Evolutionary conservation across 2,329 filamentous ascomycete species (phyloP).

Genomic region (Thielaviopsis ethacetica): DNA sequence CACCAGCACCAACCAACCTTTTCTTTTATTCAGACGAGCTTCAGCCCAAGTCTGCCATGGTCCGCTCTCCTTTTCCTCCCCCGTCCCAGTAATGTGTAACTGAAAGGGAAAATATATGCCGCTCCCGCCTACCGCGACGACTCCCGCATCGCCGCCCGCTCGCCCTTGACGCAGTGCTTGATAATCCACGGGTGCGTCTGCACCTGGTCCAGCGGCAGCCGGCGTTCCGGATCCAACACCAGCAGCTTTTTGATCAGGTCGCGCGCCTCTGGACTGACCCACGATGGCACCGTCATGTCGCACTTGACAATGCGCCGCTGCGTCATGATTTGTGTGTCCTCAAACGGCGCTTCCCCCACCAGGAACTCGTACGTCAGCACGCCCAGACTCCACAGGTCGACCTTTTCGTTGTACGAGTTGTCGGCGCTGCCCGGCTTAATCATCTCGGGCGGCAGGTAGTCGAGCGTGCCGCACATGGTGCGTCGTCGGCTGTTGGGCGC

Average conservation of each 20-base stretch:
- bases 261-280: conserved; percentile 75
- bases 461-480: conserved; percentile 93
- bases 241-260: conserved; percentile 89
- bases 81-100: too few relatives aligned
- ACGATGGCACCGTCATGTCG: conserved; percentile 84
- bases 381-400: conserved; percentile 90
- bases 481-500: conserved; percentile 85
- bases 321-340: conserved; percentile 90
- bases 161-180: conserved; percentile 71
- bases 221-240: conserved; percentile 83
- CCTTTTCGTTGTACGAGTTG: conserved; percentile 87
- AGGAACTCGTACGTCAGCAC: conserved; percentile 94
- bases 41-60: too few relatives aligned
- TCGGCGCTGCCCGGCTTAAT: conserved; percentile 64
- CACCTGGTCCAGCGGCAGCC: conserved; percentile 77
- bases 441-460: conserved; percentile 98
- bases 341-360: conserved; percentile 90
- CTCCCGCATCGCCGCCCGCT: conserved; percentile 34
- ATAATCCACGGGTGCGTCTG: conserved; percentile 90
- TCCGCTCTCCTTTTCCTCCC: too few relatives aligned
- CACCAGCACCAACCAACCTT: too few relatives aligned
- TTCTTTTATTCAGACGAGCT: too few relatives aligned
- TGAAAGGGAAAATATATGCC: too few relatives aligned
- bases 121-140: conserved; percentile 18
- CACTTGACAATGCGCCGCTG: conserved; percentile 73